Conservation (phyloP, 306 rosid species). For the Pyrus betulifolia region DNA sequence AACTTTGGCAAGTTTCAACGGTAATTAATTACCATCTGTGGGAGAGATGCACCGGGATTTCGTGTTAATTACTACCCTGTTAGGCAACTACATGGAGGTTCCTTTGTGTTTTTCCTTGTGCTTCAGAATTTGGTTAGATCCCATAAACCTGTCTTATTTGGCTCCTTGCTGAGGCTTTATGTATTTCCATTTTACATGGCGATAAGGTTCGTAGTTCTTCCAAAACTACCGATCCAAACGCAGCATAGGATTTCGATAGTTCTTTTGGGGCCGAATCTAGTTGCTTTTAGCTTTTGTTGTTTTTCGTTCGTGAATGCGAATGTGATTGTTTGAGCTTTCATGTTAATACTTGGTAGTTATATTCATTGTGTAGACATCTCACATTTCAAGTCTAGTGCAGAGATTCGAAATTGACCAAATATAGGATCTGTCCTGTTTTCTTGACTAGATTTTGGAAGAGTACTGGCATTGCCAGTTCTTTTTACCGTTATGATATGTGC, state of each 20-base stretch:
- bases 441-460: neutral
- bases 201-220: neutral
- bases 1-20: neutral
- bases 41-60: neutral
- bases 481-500: neutral
- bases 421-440: neutral
- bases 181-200: neutral
- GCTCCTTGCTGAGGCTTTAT: neutral
- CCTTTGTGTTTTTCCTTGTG: neutral
- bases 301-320: neutral
- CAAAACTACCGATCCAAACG: neutral
- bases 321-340: neutral
- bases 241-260: neutral
- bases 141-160: neutral
- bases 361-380: neutral
- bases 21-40: neutral
- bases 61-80: neutral
- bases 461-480: neutral
- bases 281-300: neutral
- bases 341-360: neutral
- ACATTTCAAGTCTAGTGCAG: neutral
- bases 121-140: neutral
- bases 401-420: neutral
- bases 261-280: neutral
- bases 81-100: neutral